phyloP scores from a whole-genome alignment of 2,329 filamentous ascomycete genomes.

The Simplicillium aogashimaense region DNA sequence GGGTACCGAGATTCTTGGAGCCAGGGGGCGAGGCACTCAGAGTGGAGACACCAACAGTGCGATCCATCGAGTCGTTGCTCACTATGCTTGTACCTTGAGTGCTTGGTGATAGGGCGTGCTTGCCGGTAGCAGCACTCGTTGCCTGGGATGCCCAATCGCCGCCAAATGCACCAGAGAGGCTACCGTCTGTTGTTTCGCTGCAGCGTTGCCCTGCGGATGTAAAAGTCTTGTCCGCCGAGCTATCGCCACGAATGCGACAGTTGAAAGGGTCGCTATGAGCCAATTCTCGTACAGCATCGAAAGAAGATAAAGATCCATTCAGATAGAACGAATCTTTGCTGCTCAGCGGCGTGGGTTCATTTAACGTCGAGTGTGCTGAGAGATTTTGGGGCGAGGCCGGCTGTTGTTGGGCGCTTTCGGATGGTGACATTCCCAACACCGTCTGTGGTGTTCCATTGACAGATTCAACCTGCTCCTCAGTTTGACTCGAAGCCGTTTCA shows the following conservation, averaged over 20 bases:
- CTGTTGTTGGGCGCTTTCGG: background rate
- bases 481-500: background rate
- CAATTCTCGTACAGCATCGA: constrained; percentile 37
- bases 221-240: constrained; percentile 25
- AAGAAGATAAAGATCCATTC: constrained; percentile 32
- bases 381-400: too few relatives aligned
- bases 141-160: constrained; percentile 55
- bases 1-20: constrained; percentile 16
- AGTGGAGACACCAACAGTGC: constrained; percentile 31
- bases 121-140: constrained; percentile 48
- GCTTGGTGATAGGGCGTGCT: constrained; percentile 55
- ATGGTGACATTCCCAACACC: background rate
- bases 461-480: background rate
- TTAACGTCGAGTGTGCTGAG: background rate
- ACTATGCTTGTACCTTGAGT: constrained; percentile 57
- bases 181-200: constrained; percentile 54
- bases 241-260: constrained; percentile 19
- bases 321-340: constrained; percentile 26
- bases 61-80: constrained; percentile 48
- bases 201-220: constrained; percentile 40
- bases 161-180: constrained; percentile 40
- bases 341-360: constrained; percentile 12
- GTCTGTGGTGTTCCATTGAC: background rate
- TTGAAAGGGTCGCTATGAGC: constrained; percentile 40
- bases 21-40: constrained; percentile 27